Conservation (phyloP, 1,139 yeast species). For the Blastobotrys raffinosifermentans region DNA sequence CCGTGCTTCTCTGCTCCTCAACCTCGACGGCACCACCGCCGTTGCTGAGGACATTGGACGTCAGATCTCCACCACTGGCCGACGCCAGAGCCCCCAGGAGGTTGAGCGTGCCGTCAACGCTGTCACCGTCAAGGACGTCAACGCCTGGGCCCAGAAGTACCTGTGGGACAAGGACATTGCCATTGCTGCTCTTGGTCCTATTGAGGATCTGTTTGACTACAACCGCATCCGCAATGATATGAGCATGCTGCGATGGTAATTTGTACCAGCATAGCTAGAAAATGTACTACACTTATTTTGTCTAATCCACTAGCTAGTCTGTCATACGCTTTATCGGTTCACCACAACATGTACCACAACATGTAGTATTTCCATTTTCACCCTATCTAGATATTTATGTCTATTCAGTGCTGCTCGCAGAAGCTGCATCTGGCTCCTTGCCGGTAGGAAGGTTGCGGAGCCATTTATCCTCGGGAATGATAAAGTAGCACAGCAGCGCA, state of each 20-base stretch:
- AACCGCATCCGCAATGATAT: constrained; percentile 43
- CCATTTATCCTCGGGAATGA: constrained; percentile 25
- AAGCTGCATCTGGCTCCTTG: neutral
- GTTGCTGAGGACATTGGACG: constrained; percentile 98
- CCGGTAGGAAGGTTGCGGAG: constrained; percentile 7
- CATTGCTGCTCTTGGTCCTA: constrained; percentile 84
- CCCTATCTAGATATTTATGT: neutral
- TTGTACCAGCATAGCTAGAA: constrained; percentile 4
- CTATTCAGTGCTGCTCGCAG: no score
- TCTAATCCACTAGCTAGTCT: no score
- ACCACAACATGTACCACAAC: no score
- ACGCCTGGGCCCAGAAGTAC: constrained; percentile 83
- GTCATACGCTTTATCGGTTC: no score
- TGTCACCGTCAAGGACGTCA: constrained; percentile 73
- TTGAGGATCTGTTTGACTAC: constrained; percentile 56
- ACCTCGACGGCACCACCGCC: constrained; percentile 92
- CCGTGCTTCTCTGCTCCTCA: constrained; percentile 82
- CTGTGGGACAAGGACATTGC: constrained; percentile 77
- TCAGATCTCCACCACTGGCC: constrained; percentile 92
- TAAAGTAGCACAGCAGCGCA: constrained; percentile 50
- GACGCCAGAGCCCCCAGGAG: constrained; percentile 84
- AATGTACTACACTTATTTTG: neutral
- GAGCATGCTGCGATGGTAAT: constrained; percentile 34
- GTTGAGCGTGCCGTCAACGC: constrained; percentile 79
- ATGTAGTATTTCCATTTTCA: no score